phyloP scores from a whole-genome alignment of 805 yeast genomes.

The Candida chauliodis region DNA sequence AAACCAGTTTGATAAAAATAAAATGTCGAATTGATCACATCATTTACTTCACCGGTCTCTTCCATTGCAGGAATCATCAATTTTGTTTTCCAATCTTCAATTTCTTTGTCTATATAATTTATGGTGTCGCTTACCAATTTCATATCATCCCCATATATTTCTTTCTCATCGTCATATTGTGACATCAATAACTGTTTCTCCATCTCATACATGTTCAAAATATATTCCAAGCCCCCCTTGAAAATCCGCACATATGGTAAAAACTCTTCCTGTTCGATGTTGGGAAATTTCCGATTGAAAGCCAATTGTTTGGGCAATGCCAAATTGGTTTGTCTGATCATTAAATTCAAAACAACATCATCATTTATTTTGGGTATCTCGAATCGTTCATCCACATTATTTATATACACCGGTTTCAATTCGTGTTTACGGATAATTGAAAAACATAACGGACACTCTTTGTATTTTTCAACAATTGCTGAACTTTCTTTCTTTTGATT shows the following conservation, averaged over 20 bases:
- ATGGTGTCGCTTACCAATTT: slow-evolving; percentile 53
- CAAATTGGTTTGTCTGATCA: slow-evolving; percentile 47
- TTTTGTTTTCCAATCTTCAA: slow-evolving; percentile 36
- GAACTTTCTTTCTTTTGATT: slow-evolving; percentile 32
- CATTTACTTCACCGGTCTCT: not conserved
- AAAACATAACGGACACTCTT: slow-evolving; percentile 81
- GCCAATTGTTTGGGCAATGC: slow-evolving; percentile 44
- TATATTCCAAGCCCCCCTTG: slow-evolving; percentile 57
- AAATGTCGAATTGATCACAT: slow-evolving; percentile 37
- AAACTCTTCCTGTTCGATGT: slow-evolving; percentile 29
- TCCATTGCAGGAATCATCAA: not conserved
- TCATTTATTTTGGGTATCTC: slow-evolving; percentile 57
- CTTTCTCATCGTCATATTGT: slow-evolving; percentile 55
- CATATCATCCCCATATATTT: slow-evolving; percentile 47
- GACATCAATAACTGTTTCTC: slow-evolving; percentile 56
- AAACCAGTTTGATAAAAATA: slow-evolving; percentile 80
- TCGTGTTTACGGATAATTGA: slow-evolving; percentile 50
- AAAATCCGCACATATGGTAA: slow-evolving; percentile 59
- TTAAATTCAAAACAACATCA: slow-evolving; percentile 58
- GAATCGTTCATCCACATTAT: slow-evolving; percentile 47
- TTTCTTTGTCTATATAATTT: slow-evolving; percentile 46
- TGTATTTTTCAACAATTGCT: slow-evolving; percentile 44
- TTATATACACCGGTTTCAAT: slow-evolving; percentile 60
- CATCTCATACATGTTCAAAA: slow-evolving; percentile 48
- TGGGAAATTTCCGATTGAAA: slow-evolving; percentile 45